Evolutionary conservation across 352 stramenopile genomes (phyloP), one percentile per base, ranked within the genome.

Genomic region (Globisporangium sylvaticum): DNA sequence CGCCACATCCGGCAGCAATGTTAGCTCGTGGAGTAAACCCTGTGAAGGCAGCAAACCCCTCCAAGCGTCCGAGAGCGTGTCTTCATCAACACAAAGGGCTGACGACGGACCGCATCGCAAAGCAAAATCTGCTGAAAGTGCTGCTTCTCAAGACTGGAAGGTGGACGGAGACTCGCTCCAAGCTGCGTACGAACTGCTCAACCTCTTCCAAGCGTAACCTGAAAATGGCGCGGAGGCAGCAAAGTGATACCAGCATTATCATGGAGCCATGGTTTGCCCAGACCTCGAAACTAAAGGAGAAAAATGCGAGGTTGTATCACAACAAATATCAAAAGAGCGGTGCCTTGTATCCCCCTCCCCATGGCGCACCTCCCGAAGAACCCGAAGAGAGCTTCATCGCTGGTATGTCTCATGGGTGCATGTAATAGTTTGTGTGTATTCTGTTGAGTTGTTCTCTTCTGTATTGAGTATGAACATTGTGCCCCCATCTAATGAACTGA

Each of bases 101-200:
- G 62, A 55, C 25, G 10, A 39, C 18, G 22, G 31, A 66, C 18
- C 9, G 29, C 3, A 25, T n/a, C 15, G 2, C 29, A 44, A 42
- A 44, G 3, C 29, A 18, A 4, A 1, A 22, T 25, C 18, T 8
- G 1, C 59, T 10, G 15, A 1, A 22, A n/a, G 18, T 14, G 1
- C 59, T 18, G 10, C 46, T 10, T 29, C 55, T 27, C 64, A 55
- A 31, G 68, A 69, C 22, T 57, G 64, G 25, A 70, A 72, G 39
- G 71, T 91, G 18, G 83, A 91, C 53, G 80, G 81, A 4, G 83
- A 91, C 42, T 91, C 83, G 9, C 71, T 91, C 18, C 81, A 90
- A 66, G 83, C 83, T 8, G 83, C 83, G 2, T 90, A 91, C 44
- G 80, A 91, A 29, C 67, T 91, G 50, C 69, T 91, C 24, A 84